Percentiles rank a stretch among this genome's conserved stretches.
These are phyloP conservation scores for Carex parvula DNA, from an alignment of 176 grass and related monocot species.

Conservation along the genomic window DNA sequence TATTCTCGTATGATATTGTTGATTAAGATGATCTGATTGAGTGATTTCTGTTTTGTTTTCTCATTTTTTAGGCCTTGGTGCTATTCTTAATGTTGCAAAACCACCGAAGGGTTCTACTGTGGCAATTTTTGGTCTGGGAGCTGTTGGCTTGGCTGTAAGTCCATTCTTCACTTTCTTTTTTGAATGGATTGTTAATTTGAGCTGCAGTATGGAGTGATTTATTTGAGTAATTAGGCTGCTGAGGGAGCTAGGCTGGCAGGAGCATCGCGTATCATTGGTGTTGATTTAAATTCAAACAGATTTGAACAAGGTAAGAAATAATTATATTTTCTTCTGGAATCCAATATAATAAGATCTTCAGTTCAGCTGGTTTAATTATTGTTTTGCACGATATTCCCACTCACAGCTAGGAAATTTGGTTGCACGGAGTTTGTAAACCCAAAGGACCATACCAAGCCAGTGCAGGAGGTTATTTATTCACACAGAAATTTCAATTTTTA, in stretches of 20 bases:
- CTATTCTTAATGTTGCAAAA: conserved; percentile 77
- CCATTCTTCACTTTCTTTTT: not conserved
- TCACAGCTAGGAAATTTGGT: conserved; percentile 81
- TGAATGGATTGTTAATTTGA: not conserved
- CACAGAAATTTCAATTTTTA: not conserved
- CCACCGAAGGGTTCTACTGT: conserved; percentile 52
- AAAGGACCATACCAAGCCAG: conserved; percentile 58
- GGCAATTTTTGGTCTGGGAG: conserved; percentile 81
- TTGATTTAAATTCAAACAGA: conserved; percentile 70
- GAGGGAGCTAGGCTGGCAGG: conserved; percentile 69
- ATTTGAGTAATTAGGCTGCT: conserved; percentile 48
- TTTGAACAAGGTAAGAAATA: conserved; percentile 48
- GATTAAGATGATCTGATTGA: not conserved
- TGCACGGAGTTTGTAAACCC: conserved; percentile 90
- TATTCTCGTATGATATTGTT: not conserved
- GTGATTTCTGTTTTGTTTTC: not conserved
- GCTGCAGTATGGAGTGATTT: not conserved
- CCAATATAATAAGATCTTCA: not conserved
- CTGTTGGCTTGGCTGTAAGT: conserved; percentile 81
- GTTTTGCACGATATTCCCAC: not conserved
- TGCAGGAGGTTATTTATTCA: conserved; percentile 51
- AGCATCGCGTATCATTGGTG: conserved; percentile 77
- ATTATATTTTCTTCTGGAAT: not conserved
- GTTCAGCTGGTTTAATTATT: not conserved
- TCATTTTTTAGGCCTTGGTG: conserved; percentile 51